These are phyloP conservation scores for Lichenothelia convexa DNA, from an alignment of 495 filamentous ascomycete species.

Conservation along the genomic window DNA sequence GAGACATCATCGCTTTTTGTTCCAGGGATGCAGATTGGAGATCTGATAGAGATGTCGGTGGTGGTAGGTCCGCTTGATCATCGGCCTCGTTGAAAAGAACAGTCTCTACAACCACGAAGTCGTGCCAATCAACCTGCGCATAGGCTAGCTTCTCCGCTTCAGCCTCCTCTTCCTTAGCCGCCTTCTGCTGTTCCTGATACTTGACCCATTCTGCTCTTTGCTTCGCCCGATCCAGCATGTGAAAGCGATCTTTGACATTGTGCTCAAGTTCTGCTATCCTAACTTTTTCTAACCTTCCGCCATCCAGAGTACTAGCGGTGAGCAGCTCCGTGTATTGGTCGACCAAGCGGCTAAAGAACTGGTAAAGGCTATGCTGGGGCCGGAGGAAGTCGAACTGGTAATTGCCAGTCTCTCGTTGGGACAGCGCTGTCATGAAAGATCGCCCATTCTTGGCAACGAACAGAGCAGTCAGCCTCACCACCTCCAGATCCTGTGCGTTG, in stretches of 20 bases:
- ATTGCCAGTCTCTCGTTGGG: constrained; percentile 75
- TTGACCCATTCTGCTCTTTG: constrained; percentile 74
- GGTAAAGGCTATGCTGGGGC: constrained; percentile 86
- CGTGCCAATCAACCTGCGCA: constrained; percentile 92
- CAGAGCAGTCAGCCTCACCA: constrained; percentile 74
- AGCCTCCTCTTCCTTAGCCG: constrained; percentile 72
- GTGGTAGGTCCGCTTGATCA: constrained; percentile 68
- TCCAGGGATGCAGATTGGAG: constrained; percentile 86
- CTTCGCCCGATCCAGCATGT: constrained; percentile 62
- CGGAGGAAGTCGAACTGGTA: constrained; percentile 94
- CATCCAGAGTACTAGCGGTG: constrained; percentile 47
- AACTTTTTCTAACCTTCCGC: constrained; percentile 44
- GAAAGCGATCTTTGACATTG: constrained; percentile 64
- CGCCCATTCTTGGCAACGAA: constrained; percentile 85
- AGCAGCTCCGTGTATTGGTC: constrained; percentile 88
- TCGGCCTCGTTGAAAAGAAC: constrained; percentile 85
- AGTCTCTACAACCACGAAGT: constrained; percentile 91
- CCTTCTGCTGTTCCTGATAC: constrained; percentile 68
- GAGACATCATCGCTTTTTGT: constrained; percentile 77
- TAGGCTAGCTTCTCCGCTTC: constrained; percentile 73
- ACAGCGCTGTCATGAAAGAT: constrained; percentile 71
- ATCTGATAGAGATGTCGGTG: constrained; percentile 74
- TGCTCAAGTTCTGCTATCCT: constrained; percentile 55
- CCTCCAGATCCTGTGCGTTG: constrained; percentile 84
- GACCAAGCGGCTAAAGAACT: constrained; percentile 78